These are phyloP conservation scores for Ustilago crameri DNA, from an alignment of 1,284 basidiomycete genomes.

Conservation along the genomic window DNA sequence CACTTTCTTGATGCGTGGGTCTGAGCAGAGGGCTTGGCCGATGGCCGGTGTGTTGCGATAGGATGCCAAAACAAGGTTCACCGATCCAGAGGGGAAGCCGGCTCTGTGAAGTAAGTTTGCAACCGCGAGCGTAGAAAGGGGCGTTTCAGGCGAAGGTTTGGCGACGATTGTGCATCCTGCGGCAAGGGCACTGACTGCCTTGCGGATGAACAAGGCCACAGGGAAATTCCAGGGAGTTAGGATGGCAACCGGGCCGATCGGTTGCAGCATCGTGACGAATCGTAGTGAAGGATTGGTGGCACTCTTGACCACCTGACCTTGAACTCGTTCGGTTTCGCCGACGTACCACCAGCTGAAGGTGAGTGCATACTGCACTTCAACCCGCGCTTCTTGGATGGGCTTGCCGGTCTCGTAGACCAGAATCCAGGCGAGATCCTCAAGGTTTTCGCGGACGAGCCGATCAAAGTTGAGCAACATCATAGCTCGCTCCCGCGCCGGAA, in stretches of 20 bases:
- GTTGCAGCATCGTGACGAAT: constrained; percentile 88
- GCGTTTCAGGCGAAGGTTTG: constrained; percentile 95
- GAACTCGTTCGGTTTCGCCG: constrained; percentile 59
- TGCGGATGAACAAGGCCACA: constrained; percentile 78
- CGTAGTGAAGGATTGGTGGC: constrained; percentile 78
- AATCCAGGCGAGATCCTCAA: constrained; percentile 65
- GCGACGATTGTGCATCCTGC: constrained; percentile 95
- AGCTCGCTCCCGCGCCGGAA: constrained; percentile 56
- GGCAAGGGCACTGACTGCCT: constrained; percentile 86
- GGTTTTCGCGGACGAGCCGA: constrained; percentile 52
- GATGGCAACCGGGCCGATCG: constrained; percentile 75
- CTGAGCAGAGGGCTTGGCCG: constrained; percentile 74
- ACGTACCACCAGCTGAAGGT: constrained; percentile 66
- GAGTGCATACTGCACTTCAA: constrained; percentile 63
- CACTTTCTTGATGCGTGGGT: constrained; percentile 81
- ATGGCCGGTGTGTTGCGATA: constrained; percentile 77
- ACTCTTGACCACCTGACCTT: constrained; percentile 80
- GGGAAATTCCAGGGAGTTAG: constrained; percentile 68
- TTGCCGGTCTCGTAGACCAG: constrained; percentile 67
- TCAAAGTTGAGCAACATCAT: constrained; percentile 61
- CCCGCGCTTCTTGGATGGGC: constrained; percentile 58
- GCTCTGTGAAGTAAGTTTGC: constrained; percentile 84
- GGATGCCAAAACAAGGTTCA: constrained; percentile 90
- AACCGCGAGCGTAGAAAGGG: constrained; percentile 89
- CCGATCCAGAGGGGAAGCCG: constrained; percentile 90